Evolutionary conservation across 192 early-diverging fungal genomes (phyloP).

Genomic region (Entophlyctis luteolus): DNA sequence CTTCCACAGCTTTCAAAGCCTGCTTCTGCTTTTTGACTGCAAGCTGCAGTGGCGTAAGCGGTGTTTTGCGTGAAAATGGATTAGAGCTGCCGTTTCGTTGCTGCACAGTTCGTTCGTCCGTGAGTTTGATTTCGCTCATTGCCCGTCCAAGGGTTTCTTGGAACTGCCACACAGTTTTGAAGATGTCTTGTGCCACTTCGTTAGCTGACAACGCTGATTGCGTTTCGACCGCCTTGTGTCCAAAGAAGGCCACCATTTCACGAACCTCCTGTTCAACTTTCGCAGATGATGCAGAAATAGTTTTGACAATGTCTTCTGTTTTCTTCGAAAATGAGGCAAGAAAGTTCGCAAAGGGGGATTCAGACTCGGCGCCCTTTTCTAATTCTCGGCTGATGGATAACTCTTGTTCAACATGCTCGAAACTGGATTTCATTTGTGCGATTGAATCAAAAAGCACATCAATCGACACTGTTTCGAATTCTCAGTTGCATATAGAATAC

Average conservation of each 20-base stretch:
- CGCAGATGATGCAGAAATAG: slow-evolving; percentile 24
- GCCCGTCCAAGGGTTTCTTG: slow-evolving; percentile 20
- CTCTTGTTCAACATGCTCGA: slow-evolving; percentile 30
- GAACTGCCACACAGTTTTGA: slow-evolving; percentile 34
- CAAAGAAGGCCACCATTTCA: slow-evolving; percentile 40
- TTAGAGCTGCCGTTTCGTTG: neutral
- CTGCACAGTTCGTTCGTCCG: slow-evolving; percentile 3
- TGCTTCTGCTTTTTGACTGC: slow-evolving; percentile 10
- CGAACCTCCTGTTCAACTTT: slow-evolving; percentile 33
- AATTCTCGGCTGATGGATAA: slow-evolving; percentile 17
- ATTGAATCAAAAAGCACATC: slow-evolving; percentile 32
- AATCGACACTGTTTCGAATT: neutral
- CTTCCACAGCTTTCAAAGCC: slow-evolving; percentile 32
- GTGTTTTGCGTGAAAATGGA: slow-evolving; percentile 6
- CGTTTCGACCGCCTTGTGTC: slow-evolving; percentile 28
- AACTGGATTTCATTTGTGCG: slow-evolving; percentile 28
- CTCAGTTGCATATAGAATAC: neutral
- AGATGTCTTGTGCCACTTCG: slow-evolving; percentile 42
- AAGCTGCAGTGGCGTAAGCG: slow-evolving; percentile 14
- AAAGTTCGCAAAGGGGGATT: slow-evolving; percentile 26
- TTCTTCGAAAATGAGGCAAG: slow-evolving; percentile 29
- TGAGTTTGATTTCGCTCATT: slow-evolving; percentile 11
- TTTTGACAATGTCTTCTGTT: slow-evolving; percentile 30
- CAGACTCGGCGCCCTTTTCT: neutral
- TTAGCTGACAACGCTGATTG: neutral